Evolutionary conservation across 2,329 filamentous ascomycete species (phyloP).

Genomic region (Didymella sp.): DNA sequence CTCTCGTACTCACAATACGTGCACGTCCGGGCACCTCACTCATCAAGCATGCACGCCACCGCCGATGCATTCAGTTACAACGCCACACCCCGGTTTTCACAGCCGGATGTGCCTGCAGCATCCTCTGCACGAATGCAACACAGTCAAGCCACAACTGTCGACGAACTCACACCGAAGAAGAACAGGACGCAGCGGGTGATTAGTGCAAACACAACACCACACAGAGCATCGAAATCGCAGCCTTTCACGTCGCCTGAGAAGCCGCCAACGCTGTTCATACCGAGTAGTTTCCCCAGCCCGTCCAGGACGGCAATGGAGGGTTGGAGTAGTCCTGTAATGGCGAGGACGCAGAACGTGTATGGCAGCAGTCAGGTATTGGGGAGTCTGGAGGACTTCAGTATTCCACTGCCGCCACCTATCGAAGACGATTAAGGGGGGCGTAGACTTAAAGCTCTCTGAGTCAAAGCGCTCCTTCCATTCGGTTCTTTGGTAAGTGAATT

Average conservation of each 20-base stretch:
- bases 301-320: slow-evolving; percentile 25
- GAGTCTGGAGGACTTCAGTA: slow-evolving; percentile 44
- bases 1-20: slow-evolving; percentile 43
- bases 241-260: slow-evolving; percentile 31
- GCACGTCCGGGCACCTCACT: slow-evolving; percentile 19
- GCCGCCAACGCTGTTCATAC: slow-evolving; percentile 44
- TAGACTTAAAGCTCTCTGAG: too few species aligned
- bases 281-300: slow-evolving; percentile 45
- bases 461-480: too few species aligned
- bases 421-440: slow-evolving; percentile 12
- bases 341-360: slow-evolving; percentile 20
- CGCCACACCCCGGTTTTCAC: slow-evolving; percentile 25
- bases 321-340: slow-evolving; percentile 38
- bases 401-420: slow-evolving; percentile 39
- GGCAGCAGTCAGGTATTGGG: slow-evolving; percentile 26
- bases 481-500: too few species aligned
- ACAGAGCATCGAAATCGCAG: slow-evolving; percentile 29
- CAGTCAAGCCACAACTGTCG: slow-evolving; percentile 47
- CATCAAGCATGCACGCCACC: slow-evolving; percentile 40
- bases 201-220: slow-evolving; percentile 35
- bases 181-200: slow-evolving; percentile 16
- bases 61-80: slow-evolving; percentile 40
- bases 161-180: slow-evolving; percentile 35
- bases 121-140: slow-evolving; percentile 9
- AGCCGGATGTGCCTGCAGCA: not conserved